A percentile compares a stretch with the other conserved stretches of the same genome.
These are phyloP conservation scores for Ogataea nonfermentans DNA, from an alignment of 805 yeast species.

Conservation along the genomic window DNA sequence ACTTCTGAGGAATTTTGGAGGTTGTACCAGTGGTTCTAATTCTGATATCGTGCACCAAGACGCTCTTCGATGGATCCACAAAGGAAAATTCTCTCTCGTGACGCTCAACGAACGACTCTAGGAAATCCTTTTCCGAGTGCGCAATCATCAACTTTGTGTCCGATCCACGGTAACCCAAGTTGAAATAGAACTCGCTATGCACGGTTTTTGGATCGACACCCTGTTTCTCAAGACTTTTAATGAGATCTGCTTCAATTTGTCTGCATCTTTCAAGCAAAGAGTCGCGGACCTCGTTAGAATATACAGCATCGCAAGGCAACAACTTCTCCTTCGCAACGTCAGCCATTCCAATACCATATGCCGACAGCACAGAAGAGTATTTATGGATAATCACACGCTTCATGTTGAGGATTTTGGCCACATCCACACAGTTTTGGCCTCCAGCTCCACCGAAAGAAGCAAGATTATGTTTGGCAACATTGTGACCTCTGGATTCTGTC, in stretches of 20 bases:
- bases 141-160: conserved; percentile 72
- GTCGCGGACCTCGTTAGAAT: conserved; percentile 14
- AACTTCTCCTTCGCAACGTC: conserved; percentile 34
- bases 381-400: conserved; percentile 43
- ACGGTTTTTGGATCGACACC: conserved; percentile 19
- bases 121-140: conserved; percentile 35
- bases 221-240: conserved; percentile 32
- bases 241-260: conserved; percentile 16
- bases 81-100: conserved; percentile 72
- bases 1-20: conserved; percentile 29
- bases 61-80: conserved; percentile 49
- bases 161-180: conserved; percentile 76
- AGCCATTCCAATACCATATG: conserved; percentile 39
- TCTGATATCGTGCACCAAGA: conserved; percentile 59
- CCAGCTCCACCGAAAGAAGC: conserved; percentile 53
- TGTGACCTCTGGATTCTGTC: conserved; percentile 46
- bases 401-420: conserved; percentile 42
- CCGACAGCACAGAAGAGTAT: conserved; percentile 47
- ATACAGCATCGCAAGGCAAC: conserved; percentile 26
- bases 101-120: conserved; percentile 45
- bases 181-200: conserved; percentile 44
- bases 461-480: conserved; percentile 40
- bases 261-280: conserved; percentile 19
- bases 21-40: conserved; percentile 76
- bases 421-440: conserved; percentile 45